Evolutionary conservation across 495 filamentous ascomycete genomes (phyloP), one percentile per base, ranked within the genome.

Genomic region (Talaromyces adpressus): DNA sequence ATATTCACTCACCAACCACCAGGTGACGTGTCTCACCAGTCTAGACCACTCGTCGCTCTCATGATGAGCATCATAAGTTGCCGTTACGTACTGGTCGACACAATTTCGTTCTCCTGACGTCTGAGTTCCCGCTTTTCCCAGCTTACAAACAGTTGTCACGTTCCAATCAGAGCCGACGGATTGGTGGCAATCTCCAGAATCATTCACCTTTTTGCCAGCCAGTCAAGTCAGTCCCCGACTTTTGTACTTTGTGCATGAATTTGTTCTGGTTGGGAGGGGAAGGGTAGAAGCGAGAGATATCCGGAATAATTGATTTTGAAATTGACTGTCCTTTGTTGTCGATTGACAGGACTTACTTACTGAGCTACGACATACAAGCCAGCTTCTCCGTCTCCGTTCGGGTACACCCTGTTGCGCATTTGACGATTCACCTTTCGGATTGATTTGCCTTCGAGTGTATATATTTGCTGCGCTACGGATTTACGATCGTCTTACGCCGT

Each of bases 61-160:
- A 56, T 27, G 22, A 27, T 27, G 52, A 25, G 25, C 27, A 29
- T 29, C 27, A 25, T n/a, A 56, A 56, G 27, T 56, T 29, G 22
- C 22, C 20, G 52, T 56, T 29, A 27, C 22, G 52, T n/a, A 29
- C 16, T 41, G 36, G 12, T 29, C 52, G 16, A 11, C 2, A 18
- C 1, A 7, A 56, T 56, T 56, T 56, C 52, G 52, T 56, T 25
- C 52, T 56, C 52, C 52, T 56, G 52, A 56, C 52, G 52, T 56
- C 52, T 27, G n/a, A 7, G 52, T 18, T 27, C 52, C 52, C 52
- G 52, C 52, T 56, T 53, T 41, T 41, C 36, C 36, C 9, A 16
- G 36, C 9, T 41, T 16, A 14, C n/a, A 49, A 49, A 49, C 20
- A 49, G 45, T 49, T 49, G 45, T 56, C 52, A 56, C 52, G 23